phyloP scores from a whole-genome alignment of 2,329 filamentous ascomycete species.

The Didymella glomerata region DNA sequence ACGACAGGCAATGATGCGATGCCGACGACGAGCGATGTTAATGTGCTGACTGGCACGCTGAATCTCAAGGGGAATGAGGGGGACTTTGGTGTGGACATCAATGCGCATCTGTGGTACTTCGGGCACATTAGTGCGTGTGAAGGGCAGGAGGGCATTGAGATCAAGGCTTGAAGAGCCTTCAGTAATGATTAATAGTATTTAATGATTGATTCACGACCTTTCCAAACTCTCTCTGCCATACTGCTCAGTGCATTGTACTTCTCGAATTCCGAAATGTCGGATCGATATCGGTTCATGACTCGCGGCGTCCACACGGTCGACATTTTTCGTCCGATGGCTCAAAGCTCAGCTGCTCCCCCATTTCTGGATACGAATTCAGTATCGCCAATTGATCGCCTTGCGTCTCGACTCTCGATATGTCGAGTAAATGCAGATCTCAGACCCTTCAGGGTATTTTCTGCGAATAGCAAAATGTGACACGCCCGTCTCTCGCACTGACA shows the following conservation, averaged over 20 bases:
- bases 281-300: background rate
- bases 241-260: background rate
- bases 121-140: slow-evolving; percentile 46
- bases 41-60: slow-evolving; percentile 29
- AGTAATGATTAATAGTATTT: background rate
- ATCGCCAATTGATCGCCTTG: background rate
- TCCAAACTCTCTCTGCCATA: background rate
- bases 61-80: slow-evolving; percentile 45
- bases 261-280: background rate
- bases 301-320: background rate
- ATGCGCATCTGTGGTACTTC: slow-evolving; percentile 51
- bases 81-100: slow-evolving; percentile 35
- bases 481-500: background rate
- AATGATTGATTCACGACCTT: slow-evolving; percentile 10
- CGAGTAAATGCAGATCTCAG: background rate
- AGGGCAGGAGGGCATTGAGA: slow-evolving; percentile 37
- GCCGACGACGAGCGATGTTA: slow-evolving; percentile 34
- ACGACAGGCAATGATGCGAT: slow-evolving; percentile 33
- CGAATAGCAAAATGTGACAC: background rate
- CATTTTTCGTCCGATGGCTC: background rate
- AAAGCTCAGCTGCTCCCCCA: background rate
- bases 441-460: background rate
- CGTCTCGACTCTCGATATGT: background rate
- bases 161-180: slow-evolving; percentile 22
- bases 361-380: too few relatives aligned